A percentile compares a stretch with the other conserved stretches of the same genome.
These are phyloP conservation scores for Tremella yokohamensis DNA, from an alignment of 768 basidiomycete species.

Conservation along the genomic window DNA sequence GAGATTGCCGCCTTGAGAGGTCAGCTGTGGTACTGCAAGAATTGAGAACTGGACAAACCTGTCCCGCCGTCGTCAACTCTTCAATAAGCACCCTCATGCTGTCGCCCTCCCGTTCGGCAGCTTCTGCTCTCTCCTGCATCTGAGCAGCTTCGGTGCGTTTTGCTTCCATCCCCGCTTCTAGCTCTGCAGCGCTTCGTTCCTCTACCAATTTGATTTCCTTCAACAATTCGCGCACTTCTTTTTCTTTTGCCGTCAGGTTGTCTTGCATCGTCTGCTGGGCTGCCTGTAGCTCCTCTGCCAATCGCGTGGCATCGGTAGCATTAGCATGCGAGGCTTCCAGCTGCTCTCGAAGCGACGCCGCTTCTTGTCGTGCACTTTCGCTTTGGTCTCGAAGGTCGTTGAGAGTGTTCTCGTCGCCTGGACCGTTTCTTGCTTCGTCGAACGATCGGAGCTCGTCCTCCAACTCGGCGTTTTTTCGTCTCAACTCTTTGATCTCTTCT, in stretches of 20 bases:
- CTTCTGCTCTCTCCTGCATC: constrained; percentile 57
- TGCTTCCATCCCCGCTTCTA: constrained; percentile 40
- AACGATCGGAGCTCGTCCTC: constrained; percentile 41
- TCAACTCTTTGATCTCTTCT: constrained; percentile 66
- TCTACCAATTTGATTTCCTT: constrained; percentile 39
- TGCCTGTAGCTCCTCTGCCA: constrained; percentile 52
- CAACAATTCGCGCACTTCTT: constrained; percentile 23
- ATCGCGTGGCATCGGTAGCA: constrained; percentile 44
- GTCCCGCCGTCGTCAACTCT: constrained; percentile 80
- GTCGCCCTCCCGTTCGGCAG: constrained; percentile 54
- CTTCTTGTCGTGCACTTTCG: constrained; percentile 51
- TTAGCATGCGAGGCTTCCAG: constrained; percentile 31
- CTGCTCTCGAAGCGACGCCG: constrained; percentile 19
- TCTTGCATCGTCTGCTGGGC: constrained; percentile 58
- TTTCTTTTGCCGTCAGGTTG: constrained; percentile 57
- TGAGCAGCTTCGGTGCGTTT: constrained; percentile 57
- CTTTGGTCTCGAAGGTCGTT: constrained; percentile 56
- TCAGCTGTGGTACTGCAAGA: not conserved
- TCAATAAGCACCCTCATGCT: constrained; percentile 74
- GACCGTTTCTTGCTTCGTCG: constrained; percentile 52
- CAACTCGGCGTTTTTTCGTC: constrained; percentile 41
- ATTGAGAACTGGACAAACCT: constrained; percentile 56
- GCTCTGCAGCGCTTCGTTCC: constrained; percentile 34
- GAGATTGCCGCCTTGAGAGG: constrained; percentile 62
- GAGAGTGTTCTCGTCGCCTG: constrained; percentile 48